Evolutionary conservation across 352 stramenopile species (phyloP), one percentile per base, ranked within the genome.

Genomic region (Globisporangium okanoganense): DNA sequence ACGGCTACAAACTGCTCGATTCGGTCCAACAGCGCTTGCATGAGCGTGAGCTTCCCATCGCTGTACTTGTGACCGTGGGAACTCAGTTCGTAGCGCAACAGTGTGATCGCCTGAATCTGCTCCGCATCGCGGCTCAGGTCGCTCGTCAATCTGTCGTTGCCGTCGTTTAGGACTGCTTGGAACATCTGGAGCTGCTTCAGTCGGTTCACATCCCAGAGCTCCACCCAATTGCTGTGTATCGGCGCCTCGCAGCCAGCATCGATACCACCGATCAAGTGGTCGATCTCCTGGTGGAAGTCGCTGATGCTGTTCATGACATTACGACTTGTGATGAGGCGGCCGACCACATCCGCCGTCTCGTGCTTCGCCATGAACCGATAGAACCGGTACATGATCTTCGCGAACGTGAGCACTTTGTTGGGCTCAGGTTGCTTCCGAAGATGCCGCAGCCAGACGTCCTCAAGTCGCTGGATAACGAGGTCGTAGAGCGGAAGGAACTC

Each of bases 201-300:
- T 1, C 27, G 44, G 12, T 36, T 47, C 33, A 25, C 45, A 14
- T 54, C 45, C 24, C 44, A 62, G 22, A 56, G 33, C 25, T 47
- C 44, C 2, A 27, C n/a, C 56, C 33, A 56, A 4, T 47, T 36
- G 24, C 44, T 31, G 45, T 47, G 44, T 3, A 38, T 62, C 13
- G 33, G 22, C 8, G 45, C 14, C 0, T 16, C 6, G 41, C 25
- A 51, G 18, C n/a, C 53, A 24, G 16, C 31, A 31, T 27, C 18
- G 12, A 61, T 24, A 14, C 25, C 12, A 13, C 40, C 14, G 7
- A 56, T 33, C n/a, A 62, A 27, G 24, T 56, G 35, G 20, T 62
- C 45, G 56, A 62, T 49, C 35, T 62, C 56, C 31, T 55, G 48
- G 25, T 62, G 56, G 13, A 62, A 56, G 29, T 62, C 56, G 18